These are phyloP conservation scores for Elasticomyces elasticus DNA, from an alignment of 495 filamentous ascomycete species.

Conservation along the genomic window DNA sequence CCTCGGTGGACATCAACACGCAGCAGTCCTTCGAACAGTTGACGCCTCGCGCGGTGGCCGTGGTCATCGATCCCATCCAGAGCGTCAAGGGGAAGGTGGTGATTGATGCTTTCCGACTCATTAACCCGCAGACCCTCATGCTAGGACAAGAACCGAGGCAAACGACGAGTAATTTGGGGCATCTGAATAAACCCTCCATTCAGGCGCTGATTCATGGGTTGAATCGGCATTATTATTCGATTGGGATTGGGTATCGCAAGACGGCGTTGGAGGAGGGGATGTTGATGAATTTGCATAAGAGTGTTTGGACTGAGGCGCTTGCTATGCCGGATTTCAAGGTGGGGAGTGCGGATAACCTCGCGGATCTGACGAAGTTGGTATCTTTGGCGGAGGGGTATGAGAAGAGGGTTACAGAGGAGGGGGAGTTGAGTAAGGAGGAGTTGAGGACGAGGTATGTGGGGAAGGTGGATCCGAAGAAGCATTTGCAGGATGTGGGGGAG, in stretches of 20 bases:
- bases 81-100: conserved; percentile 99
- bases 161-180: conserved; percentile 93
- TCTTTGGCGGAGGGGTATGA: conserved; percentile 89
- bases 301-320: conserved; percentile 95
- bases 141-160: conserved; percentile 97
- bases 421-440: conserved; percentile 90
- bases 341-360: conserved; percentile 73
- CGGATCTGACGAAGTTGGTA: conserved; percentile 77
- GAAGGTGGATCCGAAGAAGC: conserved; percentile 98
- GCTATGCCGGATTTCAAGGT: conserved; percentile 93
- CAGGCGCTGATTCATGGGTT: conserved; percentile 98
- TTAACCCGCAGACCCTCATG: conserved; percentile 97
- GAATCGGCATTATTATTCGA: conserved; percentile 98
- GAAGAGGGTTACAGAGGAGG: conserved; percentile 97
- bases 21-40: conserved; percentile 99
- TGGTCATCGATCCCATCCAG: conserved; percentile 97
- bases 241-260: conserved; percentile 95
- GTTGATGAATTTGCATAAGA: conserved; percentile 99
- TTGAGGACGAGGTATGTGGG: conserved; percentile 98
- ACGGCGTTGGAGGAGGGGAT: conserved; percentile 97
- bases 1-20: conserved; percentile 97
- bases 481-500: conserved; percentile 91
- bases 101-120: conserved; percentile 97
- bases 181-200: conserved; percentile 97
- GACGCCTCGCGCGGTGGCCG: conserved; percentile 87